Evolutionary conservation across 345 rosid genomes (phyloP), one percentile per base, ranked within the genome.

Genomic region (Gossypium raimondii): DNA sequence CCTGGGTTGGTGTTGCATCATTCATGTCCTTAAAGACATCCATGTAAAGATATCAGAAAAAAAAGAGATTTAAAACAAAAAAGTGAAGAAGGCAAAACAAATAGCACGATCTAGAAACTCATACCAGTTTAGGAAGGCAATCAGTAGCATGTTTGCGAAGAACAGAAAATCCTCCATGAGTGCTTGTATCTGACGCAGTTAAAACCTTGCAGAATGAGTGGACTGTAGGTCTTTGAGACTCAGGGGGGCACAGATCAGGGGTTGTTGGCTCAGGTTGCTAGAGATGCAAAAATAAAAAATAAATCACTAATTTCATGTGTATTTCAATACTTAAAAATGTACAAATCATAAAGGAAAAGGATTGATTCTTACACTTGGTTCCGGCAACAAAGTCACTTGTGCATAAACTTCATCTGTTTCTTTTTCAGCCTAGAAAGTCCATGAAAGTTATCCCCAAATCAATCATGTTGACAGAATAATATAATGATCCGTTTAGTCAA

Each of bases 131-230:
- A 79, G 98, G 98, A 79, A 94, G 93, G 80, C 98, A 94, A 65
- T 94, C 97, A 0, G 89, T 88, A 0, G 98, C 98, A 61, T 94
- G 97, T 73, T 87, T 92, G 79, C 97, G 82, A 11, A 94, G 86
- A 78, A 94, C 94, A 73, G 97, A 94, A 81, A 94, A 92, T 8
- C 98, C 98, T 13, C 98, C 98, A 53, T 94, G 97, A 55, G 98
- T 94, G 86, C 98, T 94, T 24, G 98, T 94, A 78, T 94, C 98
- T n/a, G 98, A 92, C 2, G 98, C 98, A 5, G 98, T 94, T 70
- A 94, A 81, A 76, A 92, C 93, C 84, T 94, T 94, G 85, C 89
- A 82, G 82, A 94, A 94, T 13, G 93, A 87, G 81, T 88, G 89
- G 77, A 92, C 83, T 12, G 83, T 79, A 29, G 82, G 88, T 70